A percentile compares a stretch with the other conserved stretches of the same genome.
Evolutionary conservation across 768 basidiomycete genomes (phyloP).

Genomic region (Hemileccinum rubropunctum): DNA sequence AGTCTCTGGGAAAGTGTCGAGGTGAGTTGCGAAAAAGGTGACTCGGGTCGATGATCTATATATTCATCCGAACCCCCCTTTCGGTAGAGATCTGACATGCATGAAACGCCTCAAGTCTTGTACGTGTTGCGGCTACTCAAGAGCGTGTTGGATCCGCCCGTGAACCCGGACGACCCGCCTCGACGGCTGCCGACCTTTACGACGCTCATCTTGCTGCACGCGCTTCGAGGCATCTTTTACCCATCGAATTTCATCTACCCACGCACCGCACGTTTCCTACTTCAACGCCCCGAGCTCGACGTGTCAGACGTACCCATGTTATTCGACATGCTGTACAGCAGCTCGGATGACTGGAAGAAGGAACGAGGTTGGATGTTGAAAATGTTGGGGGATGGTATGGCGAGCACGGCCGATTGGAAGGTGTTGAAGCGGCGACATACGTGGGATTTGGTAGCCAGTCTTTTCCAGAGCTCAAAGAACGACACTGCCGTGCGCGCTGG

Average conservation of each 20-base stretch:
- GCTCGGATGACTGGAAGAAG: constrained; percentile 75
- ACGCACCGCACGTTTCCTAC: constrained; percentile 78
- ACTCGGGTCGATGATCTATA: background rate
- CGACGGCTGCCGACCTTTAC: constrained; percentile 72
- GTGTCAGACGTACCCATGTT: constrained; percentile 85
- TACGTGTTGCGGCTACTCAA: constrained; percentile 56
- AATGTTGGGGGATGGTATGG: constrained; percentile 80
- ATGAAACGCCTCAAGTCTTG: constrained; percentile 72
- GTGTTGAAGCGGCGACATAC: constrained; percentile 79
- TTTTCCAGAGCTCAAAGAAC: constrained; percentile 65
- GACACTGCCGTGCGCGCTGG: constrained; percentile 53
- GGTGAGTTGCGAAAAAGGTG: constrained; percentile 39
- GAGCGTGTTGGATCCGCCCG: constrained; percentile 10
- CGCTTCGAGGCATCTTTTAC: constrained; percentile 78
- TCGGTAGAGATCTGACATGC: constrained; percentile 57
- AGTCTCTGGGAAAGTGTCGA: constrained; percentile 59
- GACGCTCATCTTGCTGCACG: constrained; percentile 80
- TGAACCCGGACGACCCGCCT: constrained; percentile 48
- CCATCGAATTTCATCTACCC: constrained; percentile 90
- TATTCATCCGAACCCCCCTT: background rate
- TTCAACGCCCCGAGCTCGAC: constrained; percentile 86
- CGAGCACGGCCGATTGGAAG: constrained; percentile 73
- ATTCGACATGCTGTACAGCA: constrained; percentile 83
- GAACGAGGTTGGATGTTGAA: constrained; percentile 88
- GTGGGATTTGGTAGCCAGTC: constrained; percentile 82